Base-by-base conservation (phyloP, 2,329 filamentous ascomycete genomes). In the Leptographium procerum region DNA sequence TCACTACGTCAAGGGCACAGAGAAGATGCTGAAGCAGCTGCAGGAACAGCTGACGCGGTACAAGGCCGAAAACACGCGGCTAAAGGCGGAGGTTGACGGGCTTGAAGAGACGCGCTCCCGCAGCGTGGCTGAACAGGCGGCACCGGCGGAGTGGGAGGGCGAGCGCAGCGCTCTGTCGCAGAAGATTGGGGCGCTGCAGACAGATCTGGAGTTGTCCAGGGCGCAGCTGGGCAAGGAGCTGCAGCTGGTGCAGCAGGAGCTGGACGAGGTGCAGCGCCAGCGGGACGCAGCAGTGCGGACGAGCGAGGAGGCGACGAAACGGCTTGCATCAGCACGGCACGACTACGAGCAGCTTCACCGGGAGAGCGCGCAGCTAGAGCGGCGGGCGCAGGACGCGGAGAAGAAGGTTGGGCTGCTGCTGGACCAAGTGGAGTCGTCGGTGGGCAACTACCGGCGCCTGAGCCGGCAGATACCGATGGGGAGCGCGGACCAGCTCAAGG, bases 21-120 rank as follows among this genome's bases (percentile, higher is more conserved):
- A 99, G 73, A 97, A 96, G 80, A 96, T 99, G 91, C 82, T 99
- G 54, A 91, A 94, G 72, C 92, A 95, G 71, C 92, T 99, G 80
- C 97, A 97, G 76, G 91, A 96, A 67, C 94, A 99, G 73, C 79
- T 99, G n/a, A 80, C 87, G 57, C 89, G 91, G 59, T 94, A 95
- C 74, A 97, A 97, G 79, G 75, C 84, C 14, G 88, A 94, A 61
- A 96, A 96, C 67, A 76, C 79, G 22, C 87, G 88, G 61, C 77
- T 99, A 47, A 91, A 94, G 71, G 81, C 84, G 52, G 90, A 96
- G 67, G 76, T 96, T n/a, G 81, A 87, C 43, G 78, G 82, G 57
- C 77, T 85, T 57, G 85, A 82, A 70, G 83, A 80, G 64, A 79
- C 71, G 64, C 66, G 73, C 43, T 70, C 76, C 55, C 34, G 56